phyloP scores from a whole-genome alignment of 805 yeast genomes.

The Ogataea parapolymorpha region DNA sequence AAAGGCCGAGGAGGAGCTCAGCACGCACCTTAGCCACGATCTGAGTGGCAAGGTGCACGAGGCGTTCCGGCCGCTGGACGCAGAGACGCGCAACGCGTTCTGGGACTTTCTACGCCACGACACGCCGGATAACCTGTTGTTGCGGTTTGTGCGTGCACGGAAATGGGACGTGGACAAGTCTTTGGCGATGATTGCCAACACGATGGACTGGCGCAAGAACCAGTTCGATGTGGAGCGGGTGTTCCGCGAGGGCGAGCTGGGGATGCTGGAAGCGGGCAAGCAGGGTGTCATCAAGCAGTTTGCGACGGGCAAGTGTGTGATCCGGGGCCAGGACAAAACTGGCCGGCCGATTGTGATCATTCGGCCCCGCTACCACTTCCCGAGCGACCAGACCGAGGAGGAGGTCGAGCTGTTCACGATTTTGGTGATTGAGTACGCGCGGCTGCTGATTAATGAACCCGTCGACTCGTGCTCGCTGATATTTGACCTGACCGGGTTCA shows the following conservation, averaged over 20 bases:
- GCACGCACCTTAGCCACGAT: slow-evolving; percentile 21
- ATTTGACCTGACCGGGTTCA: slow-evolving; percentile 83
- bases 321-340: slow-evolving; percentile 69
- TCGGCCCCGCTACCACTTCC: slow-evolving; percentile 72
- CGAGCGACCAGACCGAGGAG: slow-evolving; percentile 61
- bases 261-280: slow-evolving; percentile 42
- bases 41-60: slow-evolving; percentile 37
- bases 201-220: slow-evolving; percentile 71
- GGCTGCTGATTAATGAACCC: slow-evolving; percentile 70
- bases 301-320: slow-evolving; percentile 63
- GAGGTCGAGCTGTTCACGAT: slow-evolving; percentile 77
- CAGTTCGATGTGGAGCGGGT: slow-evolving; percentile 60
- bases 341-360: slow-evolving; percentile 80
- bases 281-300: slow-evolving; percentile 54
- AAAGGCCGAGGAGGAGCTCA: slow-evolving; percentile 22
- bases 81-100: slow-evolving; percentile 49
- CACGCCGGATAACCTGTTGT: slow-evolving; percentile 71
- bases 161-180: slow-evolving; percentile 75
- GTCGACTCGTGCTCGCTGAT: slow-evolving; percentile 78
- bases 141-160: slow-evolving; percentile 82
- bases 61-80: slow-evolving; percentile 49
- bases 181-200: slow-evolving; percentile 65
- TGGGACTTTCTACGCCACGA: slow-evolving; percentile 70
- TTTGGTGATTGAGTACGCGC: slow-evolving; percentile 74
- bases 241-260: slow-evolving; percentile 70